Evolutionary conservation across 2,329 filamentous ascomycete species (phyloP), one percentile per base, ranked within the genome.

Genomic region (Pestalotiopsis sp.): DNA sequence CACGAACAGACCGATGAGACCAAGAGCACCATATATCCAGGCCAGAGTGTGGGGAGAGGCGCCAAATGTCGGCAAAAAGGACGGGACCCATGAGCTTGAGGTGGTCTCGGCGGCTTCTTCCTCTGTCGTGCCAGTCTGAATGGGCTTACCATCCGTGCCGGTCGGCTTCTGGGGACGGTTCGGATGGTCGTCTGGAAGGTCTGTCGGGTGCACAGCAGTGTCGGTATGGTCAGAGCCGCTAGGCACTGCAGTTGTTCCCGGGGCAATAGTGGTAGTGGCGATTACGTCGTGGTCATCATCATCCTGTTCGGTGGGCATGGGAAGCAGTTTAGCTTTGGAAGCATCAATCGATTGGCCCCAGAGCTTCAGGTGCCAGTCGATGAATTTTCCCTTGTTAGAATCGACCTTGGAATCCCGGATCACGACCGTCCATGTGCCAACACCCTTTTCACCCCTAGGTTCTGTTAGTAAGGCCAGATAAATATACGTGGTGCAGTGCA

Each of bases 331-430:
- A 66, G 95, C 91, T 77, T 92, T 93, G 64, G 86, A 84, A 45
- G 89, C 87, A 77, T 98, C 93, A 73, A 93, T 93, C 69, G 88
- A 87, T 80, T 98, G 95, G 70, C 96, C 96, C 94, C 94, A 99
- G 3, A 99, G 87, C 78, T 95, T 97, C 69, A 99, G 85, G 75
- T 93, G 93, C 94, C 95, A 99, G 82, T 99, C 95, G 61, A 90
- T 86, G 75, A 98, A 97, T 11, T 84, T 90, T 72, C 96, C 96
- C 5, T 84, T 89, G 79, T 92, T 84, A 4, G 92, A 87, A 78
- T 99, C 98, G 69, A 91, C 87, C 20, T 89, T 84, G 23, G 92
- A 92, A 78, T 99, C 96, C 75, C 94, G 96, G 75, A 98, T 90
- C 65, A 98, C 84, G 52, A 99, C 87, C 0, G 92, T 97, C 96